Percentiles rank a stretch among this genome's conserved stretches.
Conservation (phyloP, 208 protist species). For the Blastocrithidia nonstop region DNA sequence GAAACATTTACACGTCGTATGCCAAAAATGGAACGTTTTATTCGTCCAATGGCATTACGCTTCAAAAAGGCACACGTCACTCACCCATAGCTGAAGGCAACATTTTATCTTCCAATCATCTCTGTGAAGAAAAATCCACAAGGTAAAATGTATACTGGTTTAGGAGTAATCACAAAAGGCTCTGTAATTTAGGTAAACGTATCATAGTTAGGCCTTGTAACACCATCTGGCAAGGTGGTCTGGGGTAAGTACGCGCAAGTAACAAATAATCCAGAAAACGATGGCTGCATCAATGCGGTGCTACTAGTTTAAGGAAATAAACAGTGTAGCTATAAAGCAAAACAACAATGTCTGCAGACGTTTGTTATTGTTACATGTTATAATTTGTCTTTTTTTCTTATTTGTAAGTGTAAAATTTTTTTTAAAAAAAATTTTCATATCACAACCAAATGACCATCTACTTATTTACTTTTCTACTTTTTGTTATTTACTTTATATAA, state of each 20-base stretch:
- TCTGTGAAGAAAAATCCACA: slow-evolving; percentile 99
- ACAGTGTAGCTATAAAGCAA: not conserved
- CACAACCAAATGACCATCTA: too few relatives aligned
- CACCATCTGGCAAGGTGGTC: slow-evolving; percentile 97
- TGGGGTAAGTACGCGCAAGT: slow-evolving; percentile 99
- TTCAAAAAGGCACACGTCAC: slow-evolving; percentile 99
- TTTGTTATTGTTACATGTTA: not conserved
- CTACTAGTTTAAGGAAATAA: slow-evolving; percentile 94
- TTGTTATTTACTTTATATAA: too few relatives aligned
- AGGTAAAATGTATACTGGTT: slow-evolving; percentile 96
- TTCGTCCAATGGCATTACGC: slow-evolving; percentile 97
- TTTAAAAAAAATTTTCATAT: not conserved
- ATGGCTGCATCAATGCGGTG: slow-evolving; percentile 99
- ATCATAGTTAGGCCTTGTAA: slow-evolving; percentile 99
- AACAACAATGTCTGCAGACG: not conserved
- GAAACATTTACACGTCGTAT: slow-evolving; percentile 99
- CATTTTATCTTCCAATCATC: slow-evolving; percentile 99
- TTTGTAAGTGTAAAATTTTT: not conserved
- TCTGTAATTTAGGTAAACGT: slow-evolving; percentile 99
- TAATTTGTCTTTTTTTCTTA: not conserved
- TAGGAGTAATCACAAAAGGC: slow-evolving; percentile 99
- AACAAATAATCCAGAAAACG: slow-evolving; percentile 99
- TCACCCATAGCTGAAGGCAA: slow-evolving; percentile 99
- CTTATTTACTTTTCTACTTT: too few relatives aligned
- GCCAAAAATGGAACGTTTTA: slow-evolving; percentile 99